Evolutionary conservation across 371 early-diverging fungal genomes (phyloP).

Genomic region (Rhizopus sp.): DNA sequence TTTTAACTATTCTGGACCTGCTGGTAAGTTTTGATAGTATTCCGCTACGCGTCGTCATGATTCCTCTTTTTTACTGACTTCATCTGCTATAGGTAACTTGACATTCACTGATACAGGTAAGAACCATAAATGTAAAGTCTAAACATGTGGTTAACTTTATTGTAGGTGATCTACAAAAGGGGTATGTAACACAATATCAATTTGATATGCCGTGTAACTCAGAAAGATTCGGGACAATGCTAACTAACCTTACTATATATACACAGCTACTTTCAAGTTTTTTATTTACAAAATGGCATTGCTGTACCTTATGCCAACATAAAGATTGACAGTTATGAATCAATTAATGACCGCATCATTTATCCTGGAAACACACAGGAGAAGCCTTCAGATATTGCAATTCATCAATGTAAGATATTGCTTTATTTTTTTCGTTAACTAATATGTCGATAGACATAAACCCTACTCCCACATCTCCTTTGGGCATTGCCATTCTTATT

Average conservation of each 20-base stretch:
- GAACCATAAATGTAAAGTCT: background rate
- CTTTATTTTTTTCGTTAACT: background rate
- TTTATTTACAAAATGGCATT: conserved; percentile 15
- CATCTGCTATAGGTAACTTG: conserved; percentile 20
- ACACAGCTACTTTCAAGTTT: conserved; percentile 20
- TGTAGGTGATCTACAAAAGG: conserved; percentile 22
- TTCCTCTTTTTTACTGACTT: background rate
- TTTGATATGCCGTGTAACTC: background rate
- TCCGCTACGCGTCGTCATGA: background rate
- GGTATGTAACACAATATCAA: conserved; percentile 7
- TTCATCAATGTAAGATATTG: background rate
- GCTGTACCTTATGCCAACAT: conserved; percentile 22
- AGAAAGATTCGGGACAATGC: background rate
- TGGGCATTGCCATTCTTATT: conserved; percentile 22
- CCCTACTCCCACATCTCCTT: conserved; percentile 13
- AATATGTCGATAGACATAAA: conserved; percentile 26
- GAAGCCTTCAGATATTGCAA: conserved; percentile 27
- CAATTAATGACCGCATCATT: conserved; percentile 19
- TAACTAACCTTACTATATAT: background rate
- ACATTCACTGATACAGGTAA: conserved; percentile 26
- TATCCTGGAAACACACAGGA: conserved; percentile 33
- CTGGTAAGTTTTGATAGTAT: conserved; percentile 26
- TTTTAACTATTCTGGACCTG: conserved; percentile 46
- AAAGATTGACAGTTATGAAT: conserved; percentile 24
- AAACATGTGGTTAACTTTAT: background rate